Percentiles rank a stretch among this genome's conserved stretches.
Evolutionary conservation across 1,284 basidiomycete species (phyloP).

Genomic region (Rhodotorula mucilaginosa): DNA sequence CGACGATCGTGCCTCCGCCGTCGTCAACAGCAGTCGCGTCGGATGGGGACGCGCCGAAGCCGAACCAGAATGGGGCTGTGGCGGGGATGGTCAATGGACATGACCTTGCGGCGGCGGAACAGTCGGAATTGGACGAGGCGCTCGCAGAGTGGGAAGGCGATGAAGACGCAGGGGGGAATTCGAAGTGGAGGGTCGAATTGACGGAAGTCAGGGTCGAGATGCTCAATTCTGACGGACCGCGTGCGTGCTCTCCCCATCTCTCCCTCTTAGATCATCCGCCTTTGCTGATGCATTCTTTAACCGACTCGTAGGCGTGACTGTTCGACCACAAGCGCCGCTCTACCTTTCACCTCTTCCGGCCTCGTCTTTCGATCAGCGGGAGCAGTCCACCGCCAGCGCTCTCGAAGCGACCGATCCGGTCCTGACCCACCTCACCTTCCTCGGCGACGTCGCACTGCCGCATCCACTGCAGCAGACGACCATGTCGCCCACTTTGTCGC

Average conservation of each 20-base stretch:
- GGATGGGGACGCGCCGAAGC: not conserved
- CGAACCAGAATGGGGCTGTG: too few relatives aligned
- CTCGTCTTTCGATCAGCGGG: not conserved
- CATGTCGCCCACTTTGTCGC: not conserved
- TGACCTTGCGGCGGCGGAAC: not conserved
- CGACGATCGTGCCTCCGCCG: not conserved
- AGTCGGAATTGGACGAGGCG: not conserved
- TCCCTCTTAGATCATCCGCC: not conserved
- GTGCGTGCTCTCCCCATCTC: constrained; percentile 4
- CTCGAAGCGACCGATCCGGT: not conserved
- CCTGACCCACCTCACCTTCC: constrained; percentile 28
- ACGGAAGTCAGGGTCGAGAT: constrained; percentile 35
- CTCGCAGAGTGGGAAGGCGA: not conserved
- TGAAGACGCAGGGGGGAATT: not conserved
- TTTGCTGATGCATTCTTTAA: not conserved
- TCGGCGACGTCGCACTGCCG: constrained; percentile 24
- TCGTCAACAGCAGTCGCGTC: not conserved
- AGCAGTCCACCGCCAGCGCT: not conserved
- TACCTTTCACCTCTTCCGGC: constrained; percentile 10
- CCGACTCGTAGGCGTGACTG: constrained; percentile 12
- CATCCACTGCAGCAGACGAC: constrained; percentile 2
- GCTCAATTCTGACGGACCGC: constrained; percentile 20
- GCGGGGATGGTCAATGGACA: not conserved
- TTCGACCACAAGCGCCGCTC: constrained; percentile 24
- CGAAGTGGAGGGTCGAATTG: constrained; percentile 25